Base-by-base conservation (phyloP, 345 rosid genomes). In the Sisymbrium altissimum region DNA sequence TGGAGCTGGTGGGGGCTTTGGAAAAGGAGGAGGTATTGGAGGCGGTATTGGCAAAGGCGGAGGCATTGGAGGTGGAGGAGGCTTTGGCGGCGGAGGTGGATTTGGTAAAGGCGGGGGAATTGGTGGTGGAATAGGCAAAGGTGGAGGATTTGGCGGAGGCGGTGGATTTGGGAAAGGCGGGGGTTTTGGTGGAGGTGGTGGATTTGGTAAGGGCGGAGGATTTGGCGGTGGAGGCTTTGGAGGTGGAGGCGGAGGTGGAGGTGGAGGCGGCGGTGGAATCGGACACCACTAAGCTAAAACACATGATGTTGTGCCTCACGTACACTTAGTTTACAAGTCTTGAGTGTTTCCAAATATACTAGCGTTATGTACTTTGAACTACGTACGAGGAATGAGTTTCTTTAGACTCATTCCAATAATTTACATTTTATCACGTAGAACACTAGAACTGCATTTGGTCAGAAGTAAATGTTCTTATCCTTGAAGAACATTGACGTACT, bases 101-200 rank as follows among this genome's bases (percentile, higher is more conserved):
- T 70, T 38, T 11, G 80, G 74, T 0, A 76, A 71, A 44, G 76
- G 82, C 12, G 68, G 57, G 5, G 79, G 72, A 1, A 43, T 76
- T 3, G 72, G 72, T 5, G 78, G 81, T 9, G 80, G 82, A 18
- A 56, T 53, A 9, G 76, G 72, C 0, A 48, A 19, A 4, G 80
- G 83, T 0, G 80, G 73, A 10, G 80, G 82, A 7, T 63, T 49
- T 7, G 79, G 79, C 3, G 75, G 71, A 12, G 78, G 78, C 1
- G 63, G 63, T 57, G 63, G 63, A 57, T 66, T 72, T 4, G 82
- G 66, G 7, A 21, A 21, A 36, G 75, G 70, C 0, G 77, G 66
- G 5, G 66, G 70, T 0, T 12, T 66, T 5, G 71, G 71, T 6
- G 54, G 54, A 15, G 68, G 74, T 0, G 76, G 73, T 0, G 83